These are phyloP conservation scores for Cercospora sojina DNA, from an alignment of 2,329 filamentous ascomycete species.

Conservation along the genomic window DNA sequence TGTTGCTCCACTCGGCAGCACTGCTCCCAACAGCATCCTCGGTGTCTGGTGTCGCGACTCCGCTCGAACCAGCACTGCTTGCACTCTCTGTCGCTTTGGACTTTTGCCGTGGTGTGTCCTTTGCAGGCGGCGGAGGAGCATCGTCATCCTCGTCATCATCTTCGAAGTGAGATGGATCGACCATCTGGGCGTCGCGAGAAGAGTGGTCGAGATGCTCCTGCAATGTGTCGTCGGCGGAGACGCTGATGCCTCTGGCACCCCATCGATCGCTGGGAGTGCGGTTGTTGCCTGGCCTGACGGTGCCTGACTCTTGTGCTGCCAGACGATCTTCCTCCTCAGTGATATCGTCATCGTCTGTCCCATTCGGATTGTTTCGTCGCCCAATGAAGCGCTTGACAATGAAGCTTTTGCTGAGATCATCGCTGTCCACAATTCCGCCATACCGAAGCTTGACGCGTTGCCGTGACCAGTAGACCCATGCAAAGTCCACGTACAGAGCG, in stretches of 20 bases:
- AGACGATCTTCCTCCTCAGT: conserved; percentile 62
- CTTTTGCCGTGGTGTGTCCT: conserved; percentile 20
- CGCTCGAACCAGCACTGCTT: conserved; percentile 30
- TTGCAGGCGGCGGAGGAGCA: conserved; percentile 38
- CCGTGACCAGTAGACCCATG: conserved; percentile 92
- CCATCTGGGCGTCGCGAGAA: conserved; percentile 38
- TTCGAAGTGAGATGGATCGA: conserved; percentile 50
- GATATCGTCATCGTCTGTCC: conserved; percentile 48
- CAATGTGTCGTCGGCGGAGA: conserved; percentile 58
- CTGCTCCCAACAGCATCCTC: conserved; percentile 12
- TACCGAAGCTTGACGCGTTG: conserved; percentile 90
- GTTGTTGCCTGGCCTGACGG: conserved; percentile 26
- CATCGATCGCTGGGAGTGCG: conserved; percentile 47
- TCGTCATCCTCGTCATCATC: conserved; percentile 44
- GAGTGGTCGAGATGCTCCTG: conserved; percentile 36
- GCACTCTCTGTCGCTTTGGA: conserved; percentile 19
- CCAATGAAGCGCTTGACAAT: conserved; percentile 77
- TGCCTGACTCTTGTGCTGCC: conserved; percentile 39
- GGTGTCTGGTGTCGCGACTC: conserved; percentile 7
- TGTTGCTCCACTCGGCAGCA: conserved; percentile 13
- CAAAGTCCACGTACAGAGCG: conserved; percentile 86
- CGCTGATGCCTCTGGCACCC: conserved; percentile 59
- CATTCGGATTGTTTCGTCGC: conserved; percentile 41
- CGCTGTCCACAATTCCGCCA: conserved; percentile 84
- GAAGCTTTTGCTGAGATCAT: conserved; percentile 84